Evolutionary conservation across 352 stramenopile genomes (phyloP).

Genomic region (Phytophthora syringae): DNA sequence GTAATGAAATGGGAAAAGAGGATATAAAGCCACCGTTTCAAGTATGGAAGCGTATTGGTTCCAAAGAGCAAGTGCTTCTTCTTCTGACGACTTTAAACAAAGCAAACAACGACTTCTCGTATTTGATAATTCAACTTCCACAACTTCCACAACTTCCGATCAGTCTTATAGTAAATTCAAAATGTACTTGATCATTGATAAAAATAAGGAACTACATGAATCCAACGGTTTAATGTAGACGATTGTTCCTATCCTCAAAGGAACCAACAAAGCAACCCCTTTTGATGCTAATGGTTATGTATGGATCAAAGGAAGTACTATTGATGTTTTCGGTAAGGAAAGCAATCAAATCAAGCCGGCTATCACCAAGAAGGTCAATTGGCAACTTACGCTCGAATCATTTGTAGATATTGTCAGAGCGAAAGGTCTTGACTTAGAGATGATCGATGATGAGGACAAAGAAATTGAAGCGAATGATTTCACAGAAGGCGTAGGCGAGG

Average conservation of each 20-base stretch:
- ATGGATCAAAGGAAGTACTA: constrained; percentile 20
- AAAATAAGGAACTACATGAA: constrained; percentile 18
- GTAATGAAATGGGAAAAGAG: constrained; percentile 10
- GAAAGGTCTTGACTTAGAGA: constrained; percentile 9
- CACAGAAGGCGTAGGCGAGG: constrained; percentile 10
- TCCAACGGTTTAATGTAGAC: constrained; percentile 19
- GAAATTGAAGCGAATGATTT: constrained; percentile 8
- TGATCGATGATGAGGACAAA: too few species aligned
- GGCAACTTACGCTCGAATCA: constrained; percentile 15
- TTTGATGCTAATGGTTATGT: constrained; percentile 25
- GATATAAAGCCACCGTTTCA: constrained; percentile 6
- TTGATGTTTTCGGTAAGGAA: constrained; percentile 22
- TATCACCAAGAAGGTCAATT: constrained; percentile 24
- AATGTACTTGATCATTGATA: constrained; percentile 18
- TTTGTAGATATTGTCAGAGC: constrained; percentile 24
- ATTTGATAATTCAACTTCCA: constrained; percentile 22
- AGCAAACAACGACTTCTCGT: constrained; percentile 16
- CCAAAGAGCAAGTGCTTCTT: neutral
- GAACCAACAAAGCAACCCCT: constrained; percentile 11
- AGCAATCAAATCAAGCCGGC: constrained; percentile 12
- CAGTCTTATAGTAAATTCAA: constrained; percentile 15
- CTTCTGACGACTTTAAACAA: constrained; percentile 7
- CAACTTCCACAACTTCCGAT: constrained; percentile 5
- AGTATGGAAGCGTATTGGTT: constrained; percentile 4
- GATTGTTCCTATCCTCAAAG: constrained; percentile 24